A percentile compares a stretch with the other conserved stretches of the same genome.
phyloP scores from a whole-genome alignment of 305 asterid species.

The Fraxinus sp. region DNA sequence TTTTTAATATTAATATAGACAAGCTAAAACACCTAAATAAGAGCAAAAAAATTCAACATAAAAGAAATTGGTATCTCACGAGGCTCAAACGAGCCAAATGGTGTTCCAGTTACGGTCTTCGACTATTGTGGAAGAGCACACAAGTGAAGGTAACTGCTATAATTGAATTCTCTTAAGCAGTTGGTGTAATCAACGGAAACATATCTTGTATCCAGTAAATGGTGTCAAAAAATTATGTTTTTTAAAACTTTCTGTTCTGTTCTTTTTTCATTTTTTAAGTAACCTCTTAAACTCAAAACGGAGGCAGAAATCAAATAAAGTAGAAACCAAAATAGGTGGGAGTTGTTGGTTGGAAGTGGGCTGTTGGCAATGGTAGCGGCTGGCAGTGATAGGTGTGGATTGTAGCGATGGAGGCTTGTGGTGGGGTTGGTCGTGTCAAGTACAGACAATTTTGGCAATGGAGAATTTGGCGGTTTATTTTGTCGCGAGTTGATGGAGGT shows the following conservation, averaged over 20 bases:
- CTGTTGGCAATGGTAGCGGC: no score
- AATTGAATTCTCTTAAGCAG: background rate
- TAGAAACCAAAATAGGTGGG: background rate
- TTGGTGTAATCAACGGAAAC: background rate
- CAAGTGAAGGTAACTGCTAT: background rate
- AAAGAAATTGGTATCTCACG: background rate
- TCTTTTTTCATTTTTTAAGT: background rate
- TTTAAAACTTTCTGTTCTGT: background rate
- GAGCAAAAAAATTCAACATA: background rate
- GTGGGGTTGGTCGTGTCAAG: background rate
- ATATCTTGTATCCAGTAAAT: background rate
- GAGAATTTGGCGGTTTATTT: background rate
- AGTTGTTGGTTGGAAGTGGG: background rate
- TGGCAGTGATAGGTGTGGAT: background rate
- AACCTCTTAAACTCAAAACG: background rate
- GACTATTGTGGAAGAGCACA: background rate
- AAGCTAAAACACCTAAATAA: background rate
- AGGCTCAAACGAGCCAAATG: background rate
- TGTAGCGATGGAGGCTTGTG: background rate
- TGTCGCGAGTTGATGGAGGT: background rate
- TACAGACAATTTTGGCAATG: background rate
- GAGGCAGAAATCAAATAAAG: background rate
- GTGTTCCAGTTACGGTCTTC: background rate
- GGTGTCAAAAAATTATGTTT: background rate
- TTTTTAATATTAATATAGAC: no score